These are phyloP conservation scores for Dryadomyces quercivorus DNA, from an alignment of 2,329 filamentous ascomycete species.

Conservation along the genomic window DNA sequence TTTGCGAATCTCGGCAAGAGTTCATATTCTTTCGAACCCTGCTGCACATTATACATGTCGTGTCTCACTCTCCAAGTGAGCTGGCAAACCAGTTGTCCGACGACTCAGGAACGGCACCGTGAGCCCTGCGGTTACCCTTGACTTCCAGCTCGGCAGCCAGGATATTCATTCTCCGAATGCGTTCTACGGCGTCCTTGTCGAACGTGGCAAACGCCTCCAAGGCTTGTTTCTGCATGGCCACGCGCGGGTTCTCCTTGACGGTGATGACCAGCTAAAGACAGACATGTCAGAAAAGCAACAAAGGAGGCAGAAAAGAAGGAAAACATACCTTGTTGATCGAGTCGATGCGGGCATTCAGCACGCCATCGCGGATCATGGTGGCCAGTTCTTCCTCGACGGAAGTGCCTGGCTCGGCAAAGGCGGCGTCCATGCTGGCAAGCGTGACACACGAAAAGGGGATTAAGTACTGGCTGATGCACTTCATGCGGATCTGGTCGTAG, in stretches of 20 bases:
- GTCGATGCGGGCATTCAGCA: slow-evolving; percentile 71
- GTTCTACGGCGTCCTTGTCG: slow-evolving; percentile 61
- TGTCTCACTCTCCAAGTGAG: not conserved
- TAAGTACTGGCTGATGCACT: slow-evolving; percentile 90
- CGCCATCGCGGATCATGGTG: slow-evolving; percentile 60
- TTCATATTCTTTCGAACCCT: too few relatives aligned
- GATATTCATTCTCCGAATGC: slow-evolving; percentile 67
- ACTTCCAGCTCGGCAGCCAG: slow-evolving; percentile 65
- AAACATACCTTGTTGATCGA: slow-evolving; percentile 56
- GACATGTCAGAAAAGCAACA: not conserved
- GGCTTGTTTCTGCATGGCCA: slow-evolving; percentile 56
- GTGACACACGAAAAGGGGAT: slow-evolving; percentile 82
- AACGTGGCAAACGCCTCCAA: slow-evolving; percentile 59
- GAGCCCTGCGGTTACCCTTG: slow-evolving; percentile 19
- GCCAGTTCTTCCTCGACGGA: slow-evolving; percentile 65
- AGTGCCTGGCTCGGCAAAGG: slow-evolving; percentile 54
- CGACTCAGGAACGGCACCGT: not conserved
- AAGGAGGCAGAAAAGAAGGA: not conserved
- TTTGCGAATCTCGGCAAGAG: too few relatives aligned
- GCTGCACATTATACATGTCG: too few relatives aligned
- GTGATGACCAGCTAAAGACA: slow-evolving; percentile 57
- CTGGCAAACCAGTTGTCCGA: slow-evolving; percentile 5
- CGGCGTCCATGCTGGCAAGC: slow-evolving; percentile 61
- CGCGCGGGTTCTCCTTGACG: slow-evolving; percentile 52
- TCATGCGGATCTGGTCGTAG: slow-evolving; percentile 66